Evolutionary conservation across 148 eudicot genomes (phyloP).

Genomic region (Silene latifolia): DNA sequence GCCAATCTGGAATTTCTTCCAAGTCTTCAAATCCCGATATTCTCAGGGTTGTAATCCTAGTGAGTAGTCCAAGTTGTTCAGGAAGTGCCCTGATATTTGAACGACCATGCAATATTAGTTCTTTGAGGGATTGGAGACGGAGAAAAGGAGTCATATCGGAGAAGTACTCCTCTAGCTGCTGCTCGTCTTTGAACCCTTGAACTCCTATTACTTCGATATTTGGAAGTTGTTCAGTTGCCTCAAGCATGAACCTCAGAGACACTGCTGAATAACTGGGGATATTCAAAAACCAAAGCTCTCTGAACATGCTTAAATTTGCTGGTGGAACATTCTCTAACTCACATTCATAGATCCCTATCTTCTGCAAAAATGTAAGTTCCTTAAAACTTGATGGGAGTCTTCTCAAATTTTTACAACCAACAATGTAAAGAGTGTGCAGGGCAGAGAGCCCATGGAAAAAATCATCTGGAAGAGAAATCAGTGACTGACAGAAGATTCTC

Average conservation of each 20-base stretch:
- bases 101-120: neutral
- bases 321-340: neutral
- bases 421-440: neutral
- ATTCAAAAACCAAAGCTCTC: neutral
- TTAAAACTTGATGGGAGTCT: neutral
- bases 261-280: slow-evolving; percentile 1
- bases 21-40: neutral
- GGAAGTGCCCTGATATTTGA: slow-evolving; percentile 1
- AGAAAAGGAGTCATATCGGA: slow-evolving; percentile 7
- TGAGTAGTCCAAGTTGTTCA: slow-evolving; percentile 13
- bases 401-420: neutral
- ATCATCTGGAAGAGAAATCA: slow-evolving; percentile 11
- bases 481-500: neutral
- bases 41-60: neutral
- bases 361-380: slow-evolving; percentile 4
- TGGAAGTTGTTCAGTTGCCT: neutral
- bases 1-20: slow-evolving; percentile 14
- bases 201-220: neutral
- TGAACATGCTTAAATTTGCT: neutral
- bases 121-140: neutral
- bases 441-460: neutral
- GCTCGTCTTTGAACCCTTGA: slow-evolving; percentile 10
- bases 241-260: slow-evolving; percentile 1
- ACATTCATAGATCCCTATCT: neutral
- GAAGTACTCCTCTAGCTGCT: neutral